Evolutionary conservation across 2,329 filamentous ascomycete genomes (phyloP).

Genomic region (Sporothrix humicola): DNA sequence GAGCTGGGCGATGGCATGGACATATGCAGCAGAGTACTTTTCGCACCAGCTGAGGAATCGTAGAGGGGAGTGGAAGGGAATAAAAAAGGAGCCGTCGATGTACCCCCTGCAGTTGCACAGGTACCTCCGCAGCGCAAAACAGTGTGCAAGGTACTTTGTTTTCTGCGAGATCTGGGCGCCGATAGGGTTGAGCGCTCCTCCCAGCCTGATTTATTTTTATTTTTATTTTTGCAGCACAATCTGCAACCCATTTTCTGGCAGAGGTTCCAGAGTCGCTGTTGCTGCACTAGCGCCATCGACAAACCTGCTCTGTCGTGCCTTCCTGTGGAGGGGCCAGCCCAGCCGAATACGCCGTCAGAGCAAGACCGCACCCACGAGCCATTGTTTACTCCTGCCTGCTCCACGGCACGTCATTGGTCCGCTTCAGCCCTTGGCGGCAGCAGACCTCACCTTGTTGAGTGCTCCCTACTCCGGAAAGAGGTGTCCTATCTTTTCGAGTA

Average conservation of each 20-base stretch:
- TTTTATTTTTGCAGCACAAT: not conserved
- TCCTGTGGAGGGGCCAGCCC: conserved; percentile 12
- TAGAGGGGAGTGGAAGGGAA: too few relatives aligned
- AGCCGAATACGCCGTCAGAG: not conserved
- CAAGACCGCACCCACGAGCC: conserved; percentile 12
- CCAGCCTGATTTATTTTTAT: not conserved
- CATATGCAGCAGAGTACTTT: not conserved
- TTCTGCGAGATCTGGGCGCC: not conserved
- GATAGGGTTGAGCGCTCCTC: conserved; percentile 1
- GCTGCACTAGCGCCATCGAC: conserved; percentile 27
- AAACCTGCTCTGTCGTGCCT: conserved; percentile 19
- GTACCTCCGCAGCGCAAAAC: not conserved
- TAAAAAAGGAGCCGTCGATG: not conserved
- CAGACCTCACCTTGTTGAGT: not conserved
- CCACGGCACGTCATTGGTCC: conserved; percentile 36
- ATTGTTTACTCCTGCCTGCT: conserved; percentile 39
- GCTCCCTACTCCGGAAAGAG: not conserved
- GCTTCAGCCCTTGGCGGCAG: conserved; percentile 10
- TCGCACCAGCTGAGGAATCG: conserved; percentile 19
- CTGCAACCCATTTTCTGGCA: not conserved
- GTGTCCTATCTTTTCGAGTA: conserved; percentile 14
- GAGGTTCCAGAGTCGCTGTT: conserved; percentile 4
- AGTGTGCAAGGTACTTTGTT: not conserved
- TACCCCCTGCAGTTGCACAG: not conserved
- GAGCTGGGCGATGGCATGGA: not conserved